phyloP scores from a whole-genome alignment of 1,284 basidiomycete genomes.

The Taiwanofungus camphoratus region DNA sequence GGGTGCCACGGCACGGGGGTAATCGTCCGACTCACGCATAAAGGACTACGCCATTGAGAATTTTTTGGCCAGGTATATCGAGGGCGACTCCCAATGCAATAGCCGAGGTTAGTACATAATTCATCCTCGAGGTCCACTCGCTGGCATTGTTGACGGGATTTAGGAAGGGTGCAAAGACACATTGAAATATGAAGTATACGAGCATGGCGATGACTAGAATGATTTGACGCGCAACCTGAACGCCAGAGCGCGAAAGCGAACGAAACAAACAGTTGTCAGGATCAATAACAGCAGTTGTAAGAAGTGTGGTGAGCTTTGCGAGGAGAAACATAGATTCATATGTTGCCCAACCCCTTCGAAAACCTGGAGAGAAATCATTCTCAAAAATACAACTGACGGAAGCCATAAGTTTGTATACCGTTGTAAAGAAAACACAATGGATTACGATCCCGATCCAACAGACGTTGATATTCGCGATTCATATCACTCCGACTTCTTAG shows the following conservation, averaged over 20 bases:
- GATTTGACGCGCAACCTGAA: constrained; percentile 59
- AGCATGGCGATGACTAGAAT: constrained; percentile 57
- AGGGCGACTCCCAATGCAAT: constrained; percentile 57
- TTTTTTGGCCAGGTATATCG: constrained; percentile 46
- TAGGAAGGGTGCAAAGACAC: constrained; percentile 58
- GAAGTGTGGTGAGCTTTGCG: constrained; percentile 64
- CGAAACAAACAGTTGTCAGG: constrained; percentile 74
- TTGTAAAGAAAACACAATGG: constrained; percentile 72
- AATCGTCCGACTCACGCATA: constrained; percentile 44
- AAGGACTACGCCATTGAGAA: constrained; percentile 54
- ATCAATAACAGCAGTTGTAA: constrained; percentile 64
- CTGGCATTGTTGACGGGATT: constrained; percentile 73
- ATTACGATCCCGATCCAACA: constrained; percentile 60
- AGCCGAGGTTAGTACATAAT: constrained; percentile 61
- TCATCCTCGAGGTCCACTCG: constrained; percentile 68
- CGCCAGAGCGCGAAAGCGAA: constrained; percentile 39
- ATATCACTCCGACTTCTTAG: constrained; percentile 51
- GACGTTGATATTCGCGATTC: constrained; percentile 69
- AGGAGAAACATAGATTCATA: constrained; percentile 59
- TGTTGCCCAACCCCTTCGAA: constrained; percentile 61
- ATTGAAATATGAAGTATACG: constrained; percentile 58
- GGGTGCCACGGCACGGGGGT: not conserved
- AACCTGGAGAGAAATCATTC: constrained; percentile 51
- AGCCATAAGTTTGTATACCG: constrained; percentile 33
- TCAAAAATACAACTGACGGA: not conserved